Base-by-base conservation (phyloP, 139 green algal species). In the Pleodorina starrii region DNA sequence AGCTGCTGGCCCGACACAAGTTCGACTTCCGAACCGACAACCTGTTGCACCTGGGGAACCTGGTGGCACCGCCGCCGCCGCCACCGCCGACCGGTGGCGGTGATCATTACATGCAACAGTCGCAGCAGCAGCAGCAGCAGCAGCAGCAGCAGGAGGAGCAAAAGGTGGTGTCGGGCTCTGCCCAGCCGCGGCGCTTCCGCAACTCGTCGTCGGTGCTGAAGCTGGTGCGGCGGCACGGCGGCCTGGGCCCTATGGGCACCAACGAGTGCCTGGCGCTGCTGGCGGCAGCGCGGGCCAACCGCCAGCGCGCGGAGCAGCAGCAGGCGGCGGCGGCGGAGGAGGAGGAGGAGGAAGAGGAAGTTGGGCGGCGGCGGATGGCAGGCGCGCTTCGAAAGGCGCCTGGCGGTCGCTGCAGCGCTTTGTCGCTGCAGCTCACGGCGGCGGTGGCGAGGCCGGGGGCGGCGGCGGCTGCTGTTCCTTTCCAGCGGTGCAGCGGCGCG, bases 191-290 rank as follows among this genome's bases (percentile, higher is more conserved):
- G 48, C 40, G 59, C 59, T 38, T 10, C 27, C 59, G 59, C 80
- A 76, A 75, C 59, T 80, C 82, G 11, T 46, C 66, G 0, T 38
- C 82, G 0, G 44, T 88, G 66, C 66, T 88, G 57, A 50, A 79
- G 82, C 60, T 88, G n/a, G 12, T 69, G 16, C 82, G 66, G 14
- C 82, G 82, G 5, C 82, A 88, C 68, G 11, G 66, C 66, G 82
- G 40, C 10, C 44, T 48, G 16, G 82, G 82, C 19, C 82, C 82
- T 35, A 79, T 88, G 82, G 82, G 82, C 32, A 46, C 44, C n/a
- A 25, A 79, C 46, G 82, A 88, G 46, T 76, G 57, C 32, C 66
- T 88, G 66, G 32, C 82, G 46, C 44, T 88, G 82, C 82, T 88
- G 66, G 5, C 46, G 2, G 60, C 82, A 1, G 82, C 82, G 2